Conservation (phyloP, 805 yeast genomes). For the Wickerhamiella hasegawae region DNA sequence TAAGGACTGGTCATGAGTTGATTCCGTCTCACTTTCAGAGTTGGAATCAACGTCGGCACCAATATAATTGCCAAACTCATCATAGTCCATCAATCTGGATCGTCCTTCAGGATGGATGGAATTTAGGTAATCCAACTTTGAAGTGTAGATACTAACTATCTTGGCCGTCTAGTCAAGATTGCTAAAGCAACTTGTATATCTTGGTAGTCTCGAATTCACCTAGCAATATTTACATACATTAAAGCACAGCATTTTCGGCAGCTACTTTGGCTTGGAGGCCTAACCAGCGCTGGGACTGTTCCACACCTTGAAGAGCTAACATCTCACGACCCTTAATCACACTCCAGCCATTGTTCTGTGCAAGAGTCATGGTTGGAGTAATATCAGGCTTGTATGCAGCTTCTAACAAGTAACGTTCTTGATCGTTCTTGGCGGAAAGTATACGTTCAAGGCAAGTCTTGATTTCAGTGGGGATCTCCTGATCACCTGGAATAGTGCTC, state of each 20-base stretch:
- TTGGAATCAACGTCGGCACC: slow-evolving; percentile 11
- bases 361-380: slow-evolving; percentile 75
- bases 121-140: not conserved
- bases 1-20: not conserved
- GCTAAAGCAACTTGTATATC: too few species aligned
- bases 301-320: slow-evolving; percentile 86
- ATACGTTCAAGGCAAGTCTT: slow-evolving; percentile 5
- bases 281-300: slow-evolving; percentile 66
- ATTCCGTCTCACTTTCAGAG: slow-evolving; percentile 13
- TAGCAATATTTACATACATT: not conserved
- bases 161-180: not conserved
- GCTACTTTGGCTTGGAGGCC: slow-evolving; percentile 20
- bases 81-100: slow-evolving; percentile 13
- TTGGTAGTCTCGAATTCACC: too few species aligned
- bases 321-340: slow-evolving; percentile 83
- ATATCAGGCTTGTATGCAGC: slow-evolving; percentile 87
- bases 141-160: not conserved
- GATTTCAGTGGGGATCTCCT: slow-evolving; percentile 38
- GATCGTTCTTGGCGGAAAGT: slow-evolving; percentile 24
- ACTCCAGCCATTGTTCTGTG: slow-evolving; percentile 53
- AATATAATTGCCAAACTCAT: slow-evolving; percentile 22
- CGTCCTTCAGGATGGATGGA: not conserved
- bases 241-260: slow-evolving; percentile 12
- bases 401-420: slow-evolving; percentile 50
- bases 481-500: slow-evolving; percentile 74